Conservation (phyloP, 768 basidiomycete species). For the Kwoniella dejecticola region DNA sequence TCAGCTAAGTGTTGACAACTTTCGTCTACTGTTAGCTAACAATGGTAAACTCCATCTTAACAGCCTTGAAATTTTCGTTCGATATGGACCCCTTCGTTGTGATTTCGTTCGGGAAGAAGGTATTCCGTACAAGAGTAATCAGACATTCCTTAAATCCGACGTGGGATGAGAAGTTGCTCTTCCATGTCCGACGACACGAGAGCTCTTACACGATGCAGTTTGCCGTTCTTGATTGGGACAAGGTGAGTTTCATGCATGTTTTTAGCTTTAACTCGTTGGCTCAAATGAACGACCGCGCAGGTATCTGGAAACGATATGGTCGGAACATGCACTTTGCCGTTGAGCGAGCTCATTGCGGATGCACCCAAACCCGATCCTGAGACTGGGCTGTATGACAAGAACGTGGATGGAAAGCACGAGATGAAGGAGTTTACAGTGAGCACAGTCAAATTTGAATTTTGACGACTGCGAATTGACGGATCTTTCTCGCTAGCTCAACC, state of each 20-base stretch:
- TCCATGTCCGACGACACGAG: constrained; percentile 90
- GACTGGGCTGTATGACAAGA: constrained; percentile 63
- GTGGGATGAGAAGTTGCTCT: constrained; percentile 94
- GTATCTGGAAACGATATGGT: constrained; percentile 73
- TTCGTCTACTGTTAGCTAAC: no score
- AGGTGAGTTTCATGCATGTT: no score
- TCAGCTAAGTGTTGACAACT: no score
- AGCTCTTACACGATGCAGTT: constrained; percentile 75
- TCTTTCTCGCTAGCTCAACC: constrained; percentile 58
- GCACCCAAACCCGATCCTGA: constrained; percentile 66
- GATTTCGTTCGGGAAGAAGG: constrained; percentile 93
- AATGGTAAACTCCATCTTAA: background rate
- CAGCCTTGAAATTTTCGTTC: constrained; percentile 53
- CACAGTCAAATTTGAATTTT: background rate
- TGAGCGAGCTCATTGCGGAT: constrained; percentile 68
- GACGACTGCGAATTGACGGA: background rate
- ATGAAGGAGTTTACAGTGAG: constrained; percentile 69
- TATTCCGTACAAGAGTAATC: constrained; percentile 72
- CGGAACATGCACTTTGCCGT: constrained; percentile 72
- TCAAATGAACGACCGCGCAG: constrained; percentile 17
- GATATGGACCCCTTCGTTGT: constrained; percentile 99
- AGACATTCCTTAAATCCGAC: constrained; percentile 66
- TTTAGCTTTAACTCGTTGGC: no score
- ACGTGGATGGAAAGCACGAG: constrained; percentile 62
- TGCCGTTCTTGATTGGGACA: constrained; percentile 94